phyloP scores from a whole-genome alignment of 352 stramenopile species.

The Phytophthora sp. region DNA sequence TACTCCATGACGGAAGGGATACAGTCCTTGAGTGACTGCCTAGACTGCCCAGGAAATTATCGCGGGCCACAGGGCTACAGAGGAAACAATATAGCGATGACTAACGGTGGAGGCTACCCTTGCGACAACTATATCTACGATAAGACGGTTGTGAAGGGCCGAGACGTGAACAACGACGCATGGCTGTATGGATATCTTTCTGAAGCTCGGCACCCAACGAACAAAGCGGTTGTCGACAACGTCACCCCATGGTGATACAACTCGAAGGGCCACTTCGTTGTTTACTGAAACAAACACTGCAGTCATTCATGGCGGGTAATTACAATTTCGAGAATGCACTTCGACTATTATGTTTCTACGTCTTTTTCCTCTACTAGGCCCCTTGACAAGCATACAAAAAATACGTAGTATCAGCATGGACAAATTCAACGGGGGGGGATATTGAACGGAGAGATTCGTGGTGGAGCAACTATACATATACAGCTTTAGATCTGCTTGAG shows the following conservation, averaged over 20 bases:
- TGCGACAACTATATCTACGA: slow-evolving; percentile 64
- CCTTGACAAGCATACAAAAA: too few species aligned
- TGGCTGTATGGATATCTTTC: slow-evolving; percentile 45
- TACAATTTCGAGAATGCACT: too few species aligned
- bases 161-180: slow-evolving; percentile 39
- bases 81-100: slow-evolving; percentile 51
- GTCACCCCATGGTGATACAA: slow-evolving; percentile 30
- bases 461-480: too few species aligned
- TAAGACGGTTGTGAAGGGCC: slow-evolving; percentile 50
- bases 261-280: too few species aligned
- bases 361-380: too few species aligned
- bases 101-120: slow-evolving; percentile 55
- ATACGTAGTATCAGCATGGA: too few species aligned
- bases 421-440: too few species aligned
- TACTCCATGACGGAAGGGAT: slow-evolving; percentile 69
- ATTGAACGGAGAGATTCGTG: too few species aligned
- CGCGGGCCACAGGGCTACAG: slow-evolving; percentile 63
- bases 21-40: slow-evolving; percentile 61
- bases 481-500: too few species aligned
- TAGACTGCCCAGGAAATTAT: slow-evolving; percentile 63
- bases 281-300: too few species aligned
- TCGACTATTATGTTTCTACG: too few species aligned
- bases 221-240: slow-evolving; percentile 41
- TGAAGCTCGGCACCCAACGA: slow-evolving; percentile 26
- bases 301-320: too few species aligned